Percentiles rank a stretch among this genome's conserved stretches.
phyloP scores from a whole-genome alignment of 2,329 filamentous ascomycete species.

The Calonectria pteridis region DNA sequence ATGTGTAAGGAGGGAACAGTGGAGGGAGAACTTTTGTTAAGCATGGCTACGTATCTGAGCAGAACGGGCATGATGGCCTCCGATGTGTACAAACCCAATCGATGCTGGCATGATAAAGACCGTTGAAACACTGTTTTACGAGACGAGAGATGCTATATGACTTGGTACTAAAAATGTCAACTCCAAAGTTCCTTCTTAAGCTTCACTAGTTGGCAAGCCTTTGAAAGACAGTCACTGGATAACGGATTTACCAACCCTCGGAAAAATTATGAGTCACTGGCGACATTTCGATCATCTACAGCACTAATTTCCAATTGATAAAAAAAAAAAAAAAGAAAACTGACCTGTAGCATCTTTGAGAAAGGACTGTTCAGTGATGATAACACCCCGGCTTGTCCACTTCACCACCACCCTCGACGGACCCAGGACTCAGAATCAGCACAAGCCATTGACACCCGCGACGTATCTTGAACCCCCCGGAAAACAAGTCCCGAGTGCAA shows the following conservation, averaged over 20 bases:
- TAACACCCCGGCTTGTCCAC: not conserved
- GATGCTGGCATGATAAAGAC: not conserved
- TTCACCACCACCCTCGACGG: not conserved
- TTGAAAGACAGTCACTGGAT: not conserved
- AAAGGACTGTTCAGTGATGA: not conserved
- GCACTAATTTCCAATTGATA: not conserved
- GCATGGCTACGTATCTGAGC: too few relatives aligned
- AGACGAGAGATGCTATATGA: too few relatives aligned
- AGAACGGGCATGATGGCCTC: not conserved
- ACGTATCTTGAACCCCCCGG: not conserved
- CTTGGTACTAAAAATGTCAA: not conserved
- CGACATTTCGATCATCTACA: not conserved
- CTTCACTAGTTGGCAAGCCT: not conserved
- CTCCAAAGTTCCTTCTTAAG: not conserved
- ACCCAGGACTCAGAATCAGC: not conserved
- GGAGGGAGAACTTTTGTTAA: not conserved
- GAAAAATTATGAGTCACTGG: not conserved
- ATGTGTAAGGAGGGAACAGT: too few relatives aligned
- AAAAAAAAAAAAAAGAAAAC: fast-evolving
- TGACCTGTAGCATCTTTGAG: not conserved
- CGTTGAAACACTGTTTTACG: too few relatives aligned
- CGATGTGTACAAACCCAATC: not conserved
- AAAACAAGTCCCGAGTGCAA: not conserved
- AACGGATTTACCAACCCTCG: not conserved
- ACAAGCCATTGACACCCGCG: not conserved